Percentiles rank a stretch among this genome's conserved stretches.
phyloP scores from a whole-genome alignment of 192 early-diverging fungal species.

The Entrophospora sp. region DNA sequence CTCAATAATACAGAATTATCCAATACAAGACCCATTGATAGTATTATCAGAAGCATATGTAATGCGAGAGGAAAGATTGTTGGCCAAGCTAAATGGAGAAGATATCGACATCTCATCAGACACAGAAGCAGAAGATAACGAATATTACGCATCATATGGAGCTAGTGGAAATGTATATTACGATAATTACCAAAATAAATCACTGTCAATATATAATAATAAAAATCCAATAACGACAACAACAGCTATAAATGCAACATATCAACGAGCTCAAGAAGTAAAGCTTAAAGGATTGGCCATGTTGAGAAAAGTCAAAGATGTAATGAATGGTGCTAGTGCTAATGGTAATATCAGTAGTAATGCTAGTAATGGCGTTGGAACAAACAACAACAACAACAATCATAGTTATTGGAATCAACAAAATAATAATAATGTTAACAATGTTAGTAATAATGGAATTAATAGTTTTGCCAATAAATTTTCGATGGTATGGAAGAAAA shows the following conservation, averaged over 20 bases:
- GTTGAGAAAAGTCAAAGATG: slow-evolving; percentile 2
- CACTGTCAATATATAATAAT: no score
- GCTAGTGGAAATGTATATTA: background rate
- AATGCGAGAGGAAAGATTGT: slow-evolving; percentile 2
- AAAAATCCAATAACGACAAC: background rate
- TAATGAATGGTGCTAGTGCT: background rate
- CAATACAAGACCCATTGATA: slow-evolving; percentile 7
- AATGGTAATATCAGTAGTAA: background rate
- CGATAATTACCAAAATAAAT: no score
- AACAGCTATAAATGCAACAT: no score
- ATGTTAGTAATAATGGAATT: background rate
- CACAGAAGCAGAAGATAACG: background rate
- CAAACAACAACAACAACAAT: background rate
- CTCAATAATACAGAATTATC: slow-evolving; percentile 3
- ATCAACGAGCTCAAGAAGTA: background rate
- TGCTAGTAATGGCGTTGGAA: background rate
- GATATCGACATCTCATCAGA: slow-evolving; percentile 1
- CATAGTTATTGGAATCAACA: background rate
- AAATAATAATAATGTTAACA: background rate
- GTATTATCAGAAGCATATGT: slow-evolving; percentile 6
- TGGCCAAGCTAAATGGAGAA: slow-evolving; percentile 15
- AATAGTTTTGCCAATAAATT: background rate
- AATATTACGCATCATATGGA: background rate
- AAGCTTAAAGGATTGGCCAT: slow-evolving; percentile 2
- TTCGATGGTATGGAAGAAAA: slow-evolving; percentile 4